Evolutionary conservation across 2,329 filamentous ascomycete species (phyloP), one percentile per base, ranked within the genome.

Genomic region (Chalaropsis thielavioides): DNA sequence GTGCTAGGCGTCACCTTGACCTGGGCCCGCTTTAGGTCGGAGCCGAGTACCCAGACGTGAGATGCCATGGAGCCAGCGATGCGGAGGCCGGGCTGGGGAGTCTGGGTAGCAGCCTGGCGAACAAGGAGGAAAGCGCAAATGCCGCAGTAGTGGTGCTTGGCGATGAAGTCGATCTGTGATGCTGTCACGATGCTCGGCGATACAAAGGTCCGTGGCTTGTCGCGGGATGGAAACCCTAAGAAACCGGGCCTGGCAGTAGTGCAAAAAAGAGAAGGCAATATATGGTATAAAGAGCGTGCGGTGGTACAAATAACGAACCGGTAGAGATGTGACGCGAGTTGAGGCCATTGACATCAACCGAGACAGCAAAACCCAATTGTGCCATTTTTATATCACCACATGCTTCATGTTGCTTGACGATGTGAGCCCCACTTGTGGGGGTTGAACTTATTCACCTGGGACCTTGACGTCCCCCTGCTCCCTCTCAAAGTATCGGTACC

Each of bases 1-100:
- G 87, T 96, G 65, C 82, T 81, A 0, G 91, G 90, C 0, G 81
- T 87, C 65, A 94, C 92, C 75, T 95, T 95, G 75, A 99, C 80
- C 51, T 83, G 88, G 62, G 86, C 83, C 70, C 90, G 83, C 69
- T 88, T 86, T 70, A 92, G 82, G 70, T 89, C 85, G 46, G 87
- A 84, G 73, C 92, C 87, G 69, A 96, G 86, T 63, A 97, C 90
- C 70, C 92, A 87, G 66, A 97, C 90, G 73, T 94, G 88, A 63
- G 91, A 88, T 69, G 90, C 84, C 90, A 96, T 96, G 69, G 68
- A 77, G 70, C 8, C 35, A 22, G 61, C 10, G 24, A 15, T 38
- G 19, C 13, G 43, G 10, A 43, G 13, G 24, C 10, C 2, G 46
- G n/a, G 31, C 10, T 1, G 10, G 17, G 13, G 17, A 38, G 43